Evolutionary conservation across 75 land plant species (phyloP).

Genomic region (Ceratopteris richardii): DNA sequence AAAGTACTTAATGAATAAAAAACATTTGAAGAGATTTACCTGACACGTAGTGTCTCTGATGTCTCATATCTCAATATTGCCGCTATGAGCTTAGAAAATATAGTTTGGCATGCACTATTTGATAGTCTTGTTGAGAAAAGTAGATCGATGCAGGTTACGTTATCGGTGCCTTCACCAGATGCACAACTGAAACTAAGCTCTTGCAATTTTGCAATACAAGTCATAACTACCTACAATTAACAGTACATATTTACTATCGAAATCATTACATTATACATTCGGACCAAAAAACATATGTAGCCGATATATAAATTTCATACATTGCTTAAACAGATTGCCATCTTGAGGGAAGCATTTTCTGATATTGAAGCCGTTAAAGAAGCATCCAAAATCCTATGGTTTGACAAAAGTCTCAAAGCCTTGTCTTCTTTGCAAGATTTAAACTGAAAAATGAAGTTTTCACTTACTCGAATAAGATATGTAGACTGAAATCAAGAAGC

Average conservation of each 20-base stretch:
- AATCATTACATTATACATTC: neutral
- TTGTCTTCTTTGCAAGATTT: too few relatives aligned
- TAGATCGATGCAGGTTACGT: slow-evolving; percentile 75
- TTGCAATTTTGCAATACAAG: slow-evolving; percentile 89
- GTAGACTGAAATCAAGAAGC: slow-evolving; percentile 51
- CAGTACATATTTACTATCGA: neutral
- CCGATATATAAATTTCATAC: too few relatives aligned
- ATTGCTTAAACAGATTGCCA: slow-evolving; percentile 74
- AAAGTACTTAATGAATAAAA: too few relatives aligned
- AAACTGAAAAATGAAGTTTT: neutral
- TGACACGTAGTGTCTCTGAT: slow-evolving; percentile 73
- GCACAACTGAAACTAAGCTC: slow-evolving; percentile 69
- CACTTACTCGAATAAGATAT: slow-evolving; percentile 73
- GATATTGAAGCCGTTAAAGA: slow-evolving; percentile 67
- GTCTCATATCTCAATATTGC: slow-evolving; percentile 73
- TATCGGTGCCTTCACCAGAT: slow-evolving; percentile 64
- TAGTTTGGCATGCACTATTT: slow-evolving; percentile 83
- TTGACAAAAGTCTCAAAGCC: too few relatives aligned
- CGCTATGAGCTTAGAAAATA: slow-evolving; percentile 66
- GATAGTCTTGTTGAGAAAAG: slow-evolving; percentile 57
- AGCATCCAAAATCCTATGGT: slow-evolving; percentile 66
- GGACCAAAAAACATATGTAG: neutral
- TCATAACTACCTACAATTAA: slow-evolving; percentile 80
- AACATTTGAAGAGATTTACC: too few relatives aligned
- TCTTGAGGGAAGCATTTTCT: slow-evolving; percentile 83